Percentiles rank a stretch among this genome's conserved stretches.
Conservation (phyloP, 768 basidiomycete genomes). For the Trametes punicea region DNA sequence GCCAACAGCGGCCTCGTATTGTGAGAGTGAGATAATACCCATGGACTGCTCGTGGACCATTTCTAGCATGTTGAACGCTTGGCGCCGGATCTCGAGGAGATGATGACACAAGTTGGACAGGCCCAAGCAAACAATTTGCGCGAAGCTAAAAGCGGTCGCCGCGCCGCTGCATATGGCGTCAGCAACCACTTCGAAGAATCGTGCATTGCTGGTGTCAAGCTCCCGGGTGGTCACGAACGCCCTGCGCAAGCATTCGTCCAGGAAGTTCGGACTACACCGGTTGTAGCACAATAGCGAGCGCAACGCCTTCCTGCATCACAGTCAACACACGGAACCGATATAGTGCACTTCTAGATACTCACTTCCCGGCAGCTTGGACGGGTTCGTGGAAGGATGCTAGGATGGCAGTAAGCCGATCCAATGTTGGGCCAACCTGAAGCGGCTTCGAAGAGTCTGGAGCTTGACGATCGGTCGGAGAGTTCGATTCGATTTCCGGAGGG, state of each 20-base stretch:
- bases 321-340: constrained; percentile 4
- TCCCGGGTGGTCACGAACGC: constrained; percentile 60
- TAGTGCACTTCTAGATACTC: constrained; percentile 30
- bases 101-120: constrained; percentile 84
- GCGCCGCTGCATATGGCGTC: constrained; percentile 56
- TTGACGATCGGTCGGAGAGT: constrained; percentile 61
- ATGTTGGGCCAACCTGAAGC: constrained; percentile 46
- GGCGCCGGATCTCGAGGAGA: constrained; percentile 57
- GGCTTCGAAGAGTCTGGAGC: constrained; percentile 48
- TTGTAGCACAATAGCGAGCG: constrained; percentile 61
- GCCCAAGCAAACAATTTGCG: constrained; percentile 73
- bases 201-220: constrained; percentile 51
- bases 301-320: constrained; percentile 63
- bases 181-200: constrained; percentile 77
- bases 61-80: constrained; percentile 76
- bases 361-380: constrained; percentile 63
- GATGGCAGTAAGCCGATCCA: constrained; percentile 70
- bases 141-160: constrained; percentile 58
- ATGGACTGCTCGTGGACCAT: constrained; percentile 63
- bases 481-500: constrained; percentile 53
- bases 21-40: constrained; percentile 66
- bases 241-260: constrained; percentile 64
- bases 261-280: constrained; percentile 50
- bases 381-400: constrained; percentile 54
- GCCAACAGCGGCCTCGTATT: constrained; percentile 69